A percentile compares a stretch with the other conserved stretches of the same genome.
Evolutionary conservation across 805 yeast species (phyloP).

Genomic region (Candida quercuum): DNA sequence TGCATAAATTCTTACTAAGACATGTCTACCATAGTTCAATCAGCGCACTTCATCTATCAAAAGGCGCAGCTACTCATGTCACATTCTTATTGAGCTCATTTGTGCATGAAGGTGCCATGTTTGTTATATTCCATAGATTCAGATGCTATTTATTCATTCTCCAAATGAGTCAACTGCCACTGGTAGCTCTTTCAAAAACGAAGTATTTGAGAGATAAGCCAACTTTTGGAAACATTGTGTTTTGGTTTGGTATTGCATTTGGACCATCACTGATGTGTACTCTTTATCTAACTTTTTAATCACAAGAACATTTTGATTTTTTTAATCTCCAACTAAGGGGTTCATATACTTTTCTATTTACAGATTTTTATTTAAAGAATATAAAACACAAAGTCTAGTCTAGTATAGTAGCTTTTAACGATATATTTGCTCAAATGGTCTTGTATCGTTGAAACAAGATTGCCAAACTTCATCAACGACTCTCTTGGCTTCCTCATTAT

Average conservation of each 20-base stretch:
- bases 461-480: slow-evolving; percentile 87
- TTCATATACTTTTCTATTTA: background rate
- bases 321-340: background rate
- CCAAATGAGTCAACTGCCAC: slow-evolving; percentile 87
- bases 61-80: slow-evolving; percentile 62
- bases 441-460: slow-evolving; percentile 88
- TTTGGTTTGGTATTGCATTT: slow-evolving; percentile 87
- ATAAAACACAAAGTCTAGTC: too few species aligned
- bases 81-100: slow-evolving; percentile 77
- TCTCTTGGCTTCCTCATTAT: slow-evolving; percentile 65
- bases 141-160: slow-evolving; percentile 76
- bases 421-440: slow-evolving; percentile 93
- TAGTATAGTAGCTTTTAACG: slow-evolving; percentile 33
- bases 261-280: slow-evolving; percentile 91
- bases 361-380: too few species aligned
- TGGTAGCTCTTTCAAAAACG: slow-evolving; percentile 59
- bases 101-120: slow-evolving; percentile 92
- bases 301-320: background rate
- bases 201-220: slow-evolving; percentile 48
- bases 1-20: slow-evolving; percentile 79
- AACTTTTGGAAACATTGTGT: slow-evolving; percentile 70
- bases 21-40: slow-evolving; percentile 94
- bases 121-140: slow-evolving; percentile 68
- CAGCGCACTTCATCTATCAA: slow-evolving; percentile 63
- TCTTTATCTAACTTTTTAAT: slow-evolving; percentile 66